Base-by-base conservation (phyloP, 2,329 filamentous ascomycete genomes). In the Hypoxylon sp. region DNA sequence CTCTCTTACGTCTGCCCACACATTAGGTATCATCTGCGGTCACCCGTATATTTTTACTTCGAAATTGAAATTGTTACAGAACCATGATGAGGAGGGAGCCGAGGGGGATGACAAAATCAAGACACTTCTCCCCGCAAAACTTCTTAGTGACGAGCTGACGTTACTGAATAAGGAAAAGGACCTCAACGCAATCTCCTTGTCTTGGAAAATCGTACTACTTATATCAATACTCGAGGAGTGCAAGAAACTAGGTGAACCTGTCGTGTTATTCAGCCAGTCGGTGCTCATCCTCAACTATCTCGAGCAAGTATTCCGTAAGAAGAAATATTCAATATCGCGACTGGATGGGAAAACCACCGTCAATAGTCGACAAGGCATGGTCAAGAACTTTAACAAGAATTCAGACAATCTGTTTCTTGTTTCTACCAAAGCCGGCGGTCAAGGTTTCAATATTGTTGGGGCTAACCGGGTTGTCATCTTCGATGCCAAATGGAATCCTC, bases 381-480 rank as follows among this genome's bases (percentile, higher is more conserved):
- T 90, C 7, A 91, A 91, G 65, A 73, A 78, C 0, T 97, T 97
- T 81, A 94, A 95, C 69, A 72, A 74, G 0, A 80, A 79, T 0
- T 66, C 77, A 2, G 75, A 78, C 1, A 83, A 88, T 22, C 82
- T 96, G 0, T 92, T 92, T 72, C 80, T 97, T 1, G 93, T 97
- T 59, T 97, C 93, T 0, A 97, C 93, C 0, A 88, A 78, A 62
- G 92, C 94, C 7, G 94, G 93, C 20, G 92, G 93, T 0, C 80
- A 93, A 1, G 94, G 94, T 0, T 81, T 97, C 51, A 97, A 97
- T 64, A 90, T 97, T 11, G 86, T 87, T 41, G 89, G 90, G 1
- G 94, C 94, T 1, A 97, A 93, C 74, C 87, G 94, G 19, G 91
- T 97, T 1, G 85, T 97, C 19, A 90, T 97, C 19, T 91, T 96